Base-by-base conservation (phyloP, 768 basidiomycete species). In the Amanita jacksonii region DNA sequence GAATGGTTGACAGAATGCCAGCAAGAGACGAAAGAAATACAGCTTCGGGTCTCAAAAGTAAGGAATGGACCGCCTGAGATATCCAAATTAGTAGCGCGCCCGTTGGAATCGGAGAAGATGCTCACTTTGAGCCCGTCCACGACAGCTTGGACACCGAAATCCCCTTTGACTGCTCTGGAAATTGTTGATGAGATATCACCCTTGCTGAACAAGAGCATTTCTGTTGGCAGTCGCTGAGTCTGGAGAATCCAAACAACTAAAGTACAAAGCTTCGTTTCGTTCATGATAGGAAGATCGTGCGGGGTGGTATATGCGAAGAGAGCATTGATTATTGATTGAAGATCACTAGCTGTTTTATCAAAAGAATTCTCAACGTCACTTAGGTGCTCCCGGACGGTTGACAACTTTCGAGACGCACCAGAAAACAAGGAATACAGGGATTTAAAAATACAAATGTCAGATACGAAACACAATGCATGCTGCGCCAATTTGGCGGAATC, bases 161-260 rank as follows among this genome's bases (percentile, higher is more conserved):
- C 45, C 18, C 52, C 54, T 20, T 58, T 52, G 23, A 79, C 51
- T 27, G 61, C 63, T 7, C 59, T 57, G 45, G 51, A 56, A 30
- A 81, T 49, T 5, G 60, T 63, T 0, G 49, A 51, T 27, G 59
- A 47, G 3, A 80, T 54, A 4, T 61, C 56, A 9, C 45, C 35
- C 31, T 51, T 60, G 7, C 57, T 55, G 34, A 60, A 54, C 15
- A 38, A 42, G 30, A 81, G 49, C n/a, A 72, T 51, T 8, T 53
- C 47, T 3, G 45, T n/a, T 2, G 77, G 72, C 7, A 82, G 61
- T 35, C 61, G 64, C 48, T 79, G 73, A 23, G 57, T 62, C 47
- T 68, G 64, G 34, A 85, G 57, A 15, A 68, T 65, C 67, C 70
- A 79, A 15, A 73, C 50, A 16, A 72, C 66, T 20, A 79, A 58